These are phyloP conservation scores for Nemania serpens DNA, from an alignment of 2,329 filamentous ascomycete genomes.

Conservation along the genomic window DNA sequence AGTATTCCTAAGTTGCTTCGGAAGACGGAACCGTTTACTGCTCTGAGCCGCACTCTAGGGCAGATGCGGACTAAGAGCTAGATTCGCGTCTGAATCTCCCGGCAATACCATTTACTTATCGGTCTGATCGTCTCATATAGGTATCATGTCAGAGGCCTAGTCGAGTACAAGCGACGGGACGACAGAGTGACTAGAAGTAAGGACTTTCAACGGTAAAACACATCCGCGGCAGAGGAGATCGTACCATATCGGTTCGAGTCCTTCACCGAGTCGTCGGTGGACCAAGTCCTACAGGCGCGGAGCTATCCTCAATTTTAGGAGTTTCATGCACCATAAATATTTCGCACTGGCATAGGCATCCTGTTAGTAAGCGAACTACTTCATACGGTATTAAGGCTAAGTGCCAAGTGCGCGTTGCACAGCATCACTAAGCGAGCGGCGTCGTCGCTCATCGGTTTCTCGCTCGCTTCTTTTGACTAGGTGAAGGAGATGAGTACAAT, in stretches of 20 bases:
- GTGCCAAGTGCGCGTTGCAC: slow-evolving; percentile 18
- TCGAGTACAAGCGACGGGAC: not conserved
- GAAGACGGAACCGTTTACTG: not conserved
- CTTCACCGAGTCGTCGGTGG: slow-evolving; percentile 6
- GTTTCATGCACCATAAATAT: slow-evolving; percentile 1
- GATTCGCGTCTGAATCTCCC: not conserved
- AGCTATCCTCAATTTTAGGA: not conserved
- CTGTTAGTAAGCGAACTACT: slow-evolving; percentile 5
- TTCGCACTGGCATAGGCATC: not conserved
- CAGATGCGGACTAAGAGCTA: not conserved
- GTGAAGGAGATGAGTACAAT: not conserved
- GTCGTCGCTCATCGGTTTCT: not conserved
- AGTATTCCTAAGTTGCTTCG: not conserved
- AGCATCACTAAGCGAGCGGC: slow-evolving; percentile 5
- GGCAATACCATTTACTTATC: not conserved
- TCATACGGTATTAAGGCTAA: not conserved
- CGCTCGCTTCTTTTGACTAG: not conserved
- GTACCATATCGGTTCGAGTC: slow-evolving; percentile 5
- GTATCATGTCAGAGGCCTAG: slow-evolving; percentile 1
- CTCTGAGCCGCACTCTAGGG: not conserved
- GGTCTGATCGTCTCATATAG: not conserved
- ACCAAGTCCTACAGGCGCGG: slow-evolving; percentile 2
- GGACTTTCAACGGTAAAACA: not conserved
- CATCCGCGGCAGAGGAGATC: slow-evolving; percentile 1
- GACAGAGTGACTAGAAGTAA: not conserved